Base-by-base conservation (phyloP, 768 basidiomycete species). In the Saitozyma sp. region DNA sequence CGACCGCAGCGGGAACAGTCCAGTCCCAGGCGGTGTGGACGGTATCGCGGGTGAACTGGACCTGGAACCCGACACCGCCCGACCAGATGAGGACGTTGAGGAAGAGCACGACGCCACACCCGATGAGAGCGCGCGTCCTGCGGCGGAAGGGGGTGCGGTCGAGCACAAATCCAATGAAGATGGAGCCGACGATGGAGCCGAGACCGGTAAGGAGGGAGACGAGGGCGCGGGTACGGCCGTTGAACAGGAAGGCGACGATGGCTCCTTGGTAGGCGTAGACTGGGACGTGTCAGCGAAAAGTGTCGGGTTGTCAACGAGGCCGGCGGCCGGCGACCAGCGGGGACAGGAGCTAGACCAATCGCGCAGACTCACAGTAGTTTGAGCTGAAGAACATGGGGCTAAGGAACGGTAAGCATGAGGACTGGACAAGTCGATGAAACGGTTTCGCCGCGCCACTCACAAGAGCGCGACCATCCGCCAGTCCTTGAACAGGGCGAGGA, bases 221-320 rank as follows among this genome's bases (percentile, higher is more conserved):
- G 37, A 83, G 68, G n/a, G 83, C 82, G 58, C 83, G 81, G 8
- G 83, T 83, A 10, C 83, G 75, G 29, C 80, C 81, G 64, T 83
- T 82, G 69, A 83, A 83, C 40, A 73, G 69, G 57, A 62, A 74
- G 5, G 79, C 77, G 67, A 81, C 82, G 64, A 83, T 59, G 19
- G 82, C 81, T 61, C 67, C 64, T 59, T 68, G 83, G 70, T 83
- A 83, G 3, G 83, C 79, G 71, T 83, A 83, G 78, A 83, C 59
- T 61, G 19, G 8, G 13, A 52, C 81, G 67, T 80, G 46, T 17
- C 49, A 29, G 29, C 29, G 29, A 29, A 29, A 29, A 59, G 19
- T 49, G 11, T 1, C 11, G 19, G 2, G 46, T 19, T 48, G 46
- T 2, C 6, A 6, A 58, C 13, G 29, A 29, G 29, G 2, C 29